Percentiles rank a stretch among this genome's conserved stretches.
phyloP scores from a whole-genome alignment of 345 rosid genomes.

The Hibiscus trionum region DNA sequence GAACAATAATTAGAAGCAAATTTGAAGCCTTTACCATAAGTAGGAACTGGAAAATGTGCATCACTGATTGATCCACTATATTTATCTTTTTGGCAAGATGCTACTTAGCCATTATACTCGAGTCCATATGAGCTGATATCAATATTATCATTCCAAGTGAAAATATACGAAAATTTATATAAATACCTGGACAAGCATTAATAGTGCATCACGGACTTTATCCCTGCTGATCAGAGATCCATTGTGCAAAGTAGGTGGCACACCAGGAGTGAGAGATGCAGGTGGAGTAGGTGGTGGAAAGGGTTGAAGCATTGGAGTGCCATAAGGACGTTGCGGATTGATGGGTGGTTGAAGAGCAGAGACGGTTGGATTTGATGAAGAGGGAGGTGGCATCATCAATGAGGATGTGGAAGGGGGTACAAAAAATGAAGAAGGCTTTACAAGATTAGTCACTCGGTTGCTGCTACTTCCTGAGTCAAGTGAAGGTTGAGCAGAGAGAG shows the following conservation, averaged over 20 bases:
- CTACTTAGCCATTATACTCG: background rate
- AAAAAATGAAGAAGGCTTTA: conserved; percentile 55
- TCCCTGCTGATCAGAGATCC: conserved; percentile 41
- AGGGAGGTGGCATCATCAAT: conserved; percentile 32
- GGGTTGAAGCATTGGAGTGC: conserved; percentile 64
- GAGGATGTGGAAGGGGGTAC: conserved; percentile 41
- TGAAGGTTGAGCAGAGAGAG: conserved; percentile 31
- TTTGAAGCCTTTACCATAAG: background rate
- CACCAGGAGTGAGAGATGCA: conserved; percentile 45
- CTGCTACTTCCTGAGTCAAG: conserved; percentile 31
- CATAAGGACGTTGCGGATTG: conserved; percentile 50
- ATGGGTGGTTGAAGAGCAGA: conserved; percentile 38
- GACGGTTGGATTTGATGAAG: conserved; percentile 33
- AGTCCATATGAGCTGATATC: background rate
- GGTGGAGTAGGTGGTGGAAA: conserved; percentile 67
- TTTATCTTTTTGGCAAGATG: background rate
- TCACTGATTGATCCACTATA: background rate
- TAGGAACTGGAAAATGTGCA: background rate
- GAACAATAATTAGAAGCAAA: background rate
- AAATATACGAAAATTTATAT: background rate
- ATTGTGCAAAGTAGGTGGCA: conserved; percentile 14
- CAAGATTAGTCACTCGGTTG: conserved; percentile 38
- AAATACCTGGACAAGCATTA: conserved; percentile 54
- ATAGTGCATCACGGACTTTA: conserved; percentile 52
- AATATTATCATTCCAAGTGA: background rate